Conservation (phyloP, 1,284 basidiomycete species). For the Rhodofomes roseus region DNA sequence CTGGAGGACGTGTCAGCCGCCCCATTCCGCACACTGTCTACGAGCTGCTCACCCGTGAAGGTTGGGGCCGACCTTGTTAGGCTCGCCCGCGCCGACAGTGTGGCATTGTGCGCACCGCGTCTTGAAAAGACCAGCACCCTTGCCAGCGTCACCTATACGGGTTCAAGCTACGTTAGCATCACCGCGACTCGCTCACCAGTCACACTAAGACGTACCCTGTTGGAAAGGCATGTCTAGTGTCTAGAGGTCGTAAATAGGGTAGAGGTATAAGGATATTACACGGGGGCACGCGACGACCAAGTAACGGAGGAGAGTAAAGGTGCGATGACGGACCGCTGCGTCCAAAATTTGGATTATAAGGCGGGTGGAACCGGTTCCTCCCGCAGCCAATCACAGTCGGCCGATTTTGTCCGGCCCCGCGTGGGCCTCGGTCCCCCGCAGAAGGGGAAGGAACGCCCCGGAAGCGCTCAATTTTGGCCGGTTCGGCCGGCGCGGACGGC, state of each 20-base stretch:
- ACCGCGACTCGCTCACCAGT: not conserved
- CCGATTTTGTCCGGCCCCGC: constrained; percentile 22
- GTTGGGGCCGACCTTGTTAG: constrained; percentile 93
- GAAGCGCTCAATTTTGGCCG: not conserved
- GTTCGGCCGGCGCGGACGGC: not conserved
- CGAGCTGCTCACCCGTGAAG: constrained; percentile 73
- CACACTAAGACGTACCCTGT: constrained; percentile 22
- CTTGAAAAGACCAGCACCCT: constrained; percentile 93
- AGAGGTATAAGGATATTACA: constrained; percentile 18
- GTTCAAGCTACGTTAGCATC: constrained; percentile 3
- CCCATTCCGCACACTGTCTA: not conserved
- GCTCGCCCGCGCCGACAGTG: constrained; percentile 81
- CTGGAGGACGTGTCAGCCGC: constrained; percentile 32
- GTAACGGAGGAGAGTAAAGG: constrained; percentile 16
- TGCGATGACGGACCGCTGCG: constrained; percentile 12
- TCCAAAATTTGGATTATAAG: constrained; percentile 28
- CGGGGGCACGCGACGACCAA: constrained; percentile 12
- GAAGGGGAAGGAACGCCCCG: not conserved
- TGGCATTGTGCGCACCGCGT: constrained; percentile 98
- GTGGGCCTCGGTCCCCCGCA: constrained; percentile 4
- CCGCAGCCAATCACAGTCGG: constrained; percentile 21
- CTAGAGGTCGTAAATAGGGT: constrained; percentile 24
- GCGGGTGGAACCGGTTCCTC: constrained; percentile 16
- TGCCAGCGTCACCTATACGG: constrained; percentile 72
- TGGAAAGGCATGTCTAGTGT: constrained; percentile 34